A percentile compares a stretch with the other conserved stretches of the same genome.
Conservation (phyloP, 169 alveolate species). For the Cyclospora cayetanensis region DNA sequence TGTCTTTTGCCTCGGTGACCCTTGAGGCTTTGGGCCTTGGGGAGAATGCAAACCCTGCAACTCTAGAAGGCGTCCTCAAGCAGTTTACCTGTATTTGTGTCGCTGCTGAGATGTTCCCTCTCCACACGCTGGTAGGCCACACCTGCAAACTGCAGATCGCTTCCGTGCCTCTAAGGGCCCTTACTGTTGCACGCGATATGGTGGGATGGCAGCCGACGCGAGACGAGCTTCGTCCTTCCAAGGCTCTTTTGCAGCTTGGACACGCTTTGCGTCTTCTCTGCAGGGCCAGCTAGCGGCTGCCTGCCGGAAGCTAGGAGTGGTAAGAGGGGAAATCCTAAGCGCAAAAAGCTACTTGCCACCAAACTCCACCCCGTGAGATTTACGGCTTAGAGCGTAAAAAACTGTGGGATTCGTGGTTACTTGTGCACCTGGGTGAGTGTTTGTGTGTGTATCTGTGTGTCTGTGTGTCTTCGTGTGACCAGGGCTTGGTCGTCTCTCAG, state of each 20-base stretch:
- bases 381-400: neutral
- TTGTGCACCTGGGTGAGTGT: neutral
- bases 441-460: neutral
- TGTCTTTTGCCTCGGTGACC: neutral
- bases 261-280: neutral
- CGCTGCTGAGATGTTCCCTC: conserved; percentile 31
- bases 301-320: conserved; percentile 21
- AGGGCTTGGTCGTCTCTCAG: conserved; percentile 47
- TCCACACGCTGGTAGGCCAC: neutral
- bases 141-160: neutral
- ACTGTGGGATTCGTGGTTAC: neutral
- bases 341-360: neutral
- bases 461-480: neutral
- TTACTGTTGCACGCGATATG: too few relatives aligned
- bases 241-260: too few relatives aligned
- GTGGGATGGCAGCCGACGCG: too few relatives aligned
- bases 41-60: neutral
- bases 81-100: conserved; percentile 12
- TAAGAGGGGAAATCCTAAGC: neutral
- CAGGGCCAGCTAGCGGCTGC: neutral
- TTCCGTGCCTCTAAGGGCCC: neutral
- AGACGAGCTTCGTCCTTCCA: too few relatives aligned
- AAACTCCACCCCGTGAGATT: neutral
- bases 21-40: neutral
- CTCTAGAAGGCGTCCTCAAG: neutral